Evolutionary conservation across 345 rosid genomes (phyloP).

Genomic region (Iberis pinnata): DNA sequence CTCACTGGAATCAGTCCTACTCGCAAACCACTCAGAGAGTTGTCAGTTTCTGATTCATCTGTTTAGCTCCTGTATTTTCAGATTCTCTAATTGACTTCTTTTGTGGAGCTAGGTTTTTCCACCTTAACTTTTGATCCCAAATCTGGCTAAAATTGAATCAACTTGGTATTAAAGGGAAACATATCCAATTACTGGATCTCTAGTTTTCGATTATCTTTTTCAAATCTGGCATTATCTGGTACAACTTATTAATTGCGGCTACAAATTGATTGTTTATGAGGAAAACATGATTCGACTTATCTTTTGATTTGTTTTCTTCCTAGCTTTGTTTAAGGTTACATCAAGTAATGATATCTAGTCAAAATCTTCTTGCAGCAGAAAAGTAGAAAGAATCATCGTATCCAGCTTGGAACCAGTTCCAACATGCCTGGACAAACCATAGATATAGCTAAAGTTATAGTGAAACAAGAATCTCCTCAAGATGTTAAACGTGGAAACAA

Average conservation of each 20-base stretch:
- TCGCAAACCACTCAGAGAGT: conserved; percentile 32
- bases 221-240: not conserved
- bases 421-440: conserved; percentile 22
- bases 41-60: conserved; percentile 30
- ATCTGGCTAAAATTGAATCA: conserved; percentile 20
- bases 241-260: not conserved
- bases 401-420: conserved; percentile 25
- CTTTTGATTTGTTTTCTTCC: too few species aligned
- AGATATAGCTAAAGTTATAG: conserved; percentile 19
- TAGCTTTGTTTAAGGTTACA: too few species aligned
- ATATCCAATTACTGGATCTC: conserved; percentile 12
- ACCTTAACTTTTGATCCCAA: not conserved
- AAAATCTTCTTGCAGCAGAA: conserved; percentile 35
- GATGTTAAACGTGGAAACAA: conserved; percentile 32
- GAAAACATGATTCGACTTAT: too few species aligned
- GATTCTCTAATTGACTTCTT: not conserved
- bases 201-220: not conserved
- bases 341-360: not conserved
- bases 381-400: conserved; percentile 28
- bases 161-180: conserved; percentile 12
- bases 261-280: not conserved
- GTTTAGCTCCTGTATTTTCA: not conserved
- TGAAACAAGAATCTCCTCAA: conserved; percentile 27
- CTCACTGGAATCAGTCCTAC: conserved; percentile 29
- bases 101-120: conserved; percentile 7